Base-by-base conservation (phyloP, 768 basidiomycete species). In the Mycena pura region DNA sequence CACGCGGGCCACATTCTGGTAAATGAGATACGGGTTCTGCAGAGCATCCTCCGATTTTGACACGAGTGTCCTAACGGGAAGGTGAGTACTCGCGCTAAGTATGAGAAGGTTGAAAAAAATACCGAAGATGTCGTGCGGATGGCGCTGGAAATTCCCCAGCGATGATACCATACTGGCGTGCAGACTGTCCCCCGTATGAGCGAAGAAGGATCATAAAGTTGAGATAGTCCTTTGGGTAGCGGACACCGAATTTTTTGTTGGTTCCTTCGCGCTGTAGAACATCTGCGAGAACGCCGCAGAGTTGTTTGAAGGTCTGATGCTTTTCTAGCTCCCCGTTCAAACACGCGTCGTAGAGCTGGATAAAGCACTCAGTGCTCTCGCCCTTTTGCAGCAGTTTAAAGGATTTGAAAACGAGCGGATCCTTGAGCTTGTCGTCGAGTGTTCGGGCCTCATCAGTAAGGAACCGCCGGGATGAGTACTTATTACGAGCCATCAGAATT, bases 1-100 rank as follows among this genome's bases (percentile, higher is more conserved):
- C 6, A 69, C 63, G 2, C 71, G 69, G 5, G 66, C 70, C 4
- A 73, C 57, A 51, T 73, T 73, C 52, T 73, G 68, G 41, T 52
- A 67, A 28, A 68, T 66, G 5, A 73, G 60, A 21, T 57, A 54
- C n/a, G 70, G n/a, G n/a, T n/a, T n/a, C n/a, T n/a, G n/a, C n/a
- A n/a, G n/a, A n/a, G n/a, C n/a, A n/a, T n/a, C n/a, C 2, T 40
- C 48, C 1, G 70, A 70, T 0, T 67, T 67, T 3, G 68, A 40
- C 1, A 70, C 60, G 10, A 72, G 64, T 7, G 67, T 31, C 11
- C 49, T 51, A n/a, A n/a, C n/a, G n/a, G 49, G 29, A 51, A 32
- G 13, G 7, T 32, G 5, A 17, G 29, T 15, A 31, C 13, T 22
- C 9, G 24, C 41, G 32, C 17, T 9, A 9, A 36, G 9, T 32